Base-by-base conservation (phyloP, 108 stramenopile species). In the Cyclotella atomus region DNA sequence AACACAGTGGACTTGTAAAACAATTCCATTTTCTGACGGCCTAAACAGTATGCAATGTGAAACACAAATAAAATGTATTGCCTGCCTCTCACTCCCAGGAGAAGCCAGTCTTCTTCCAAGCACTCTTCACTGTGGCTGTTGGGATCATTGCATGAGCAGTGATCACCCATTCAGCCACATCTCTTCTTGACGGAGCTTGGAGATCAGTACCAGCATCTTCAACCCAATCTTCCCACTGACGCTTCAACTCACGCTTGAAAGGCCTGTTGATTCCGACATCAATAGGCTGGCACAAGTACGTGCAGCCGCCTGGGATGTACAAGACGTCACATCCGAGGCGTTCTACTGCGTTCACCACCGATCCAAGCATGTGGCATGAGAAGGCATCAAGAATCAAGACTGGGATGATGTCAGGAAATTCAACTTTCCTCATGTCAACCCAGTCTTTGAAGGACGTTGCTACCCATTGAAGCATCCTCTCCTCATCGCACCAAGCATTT, bases 281-380 rank as follows among this genome's bases (percentile, higher is more conserved):
- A 12, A 57, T 0, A 0, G 56, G 56, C 29, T 57, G 56, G n/a
- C 56, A 57, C 29, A 57, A 32, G 20, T 57, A 57, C 1, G 28
- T 57, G 30, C 56, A 57, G 28, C 56, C 56, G 30, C 17, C 56
- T 1, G 56, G 56, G 56, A 57, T 57, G 20, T 57, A 30, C 29
- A 32, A 9, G 29, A 32, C 6, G 9, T 57, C 56, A 32, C 29
- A 32, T 15, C 56, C 29, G 2, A 57, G 12, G 2, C 10, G 9
- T 14, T 29, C 29, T 28, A 57, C 32, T 28, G 2, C 19, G 15
- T 2, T 29, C 29, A 57, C 56, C 16, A 57, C 56, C 0, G 29
- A 57, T 15, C 17, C 28, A 14, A 32, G 15, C 28, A 57, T 29
- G 30, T 57, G 56, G n/a, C 29, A 28, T 1, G 29, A 9, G 29